Base-by-base conservation (phyloP, 75 land plant genomes). In the Sequoia sempervirens region DNA sequence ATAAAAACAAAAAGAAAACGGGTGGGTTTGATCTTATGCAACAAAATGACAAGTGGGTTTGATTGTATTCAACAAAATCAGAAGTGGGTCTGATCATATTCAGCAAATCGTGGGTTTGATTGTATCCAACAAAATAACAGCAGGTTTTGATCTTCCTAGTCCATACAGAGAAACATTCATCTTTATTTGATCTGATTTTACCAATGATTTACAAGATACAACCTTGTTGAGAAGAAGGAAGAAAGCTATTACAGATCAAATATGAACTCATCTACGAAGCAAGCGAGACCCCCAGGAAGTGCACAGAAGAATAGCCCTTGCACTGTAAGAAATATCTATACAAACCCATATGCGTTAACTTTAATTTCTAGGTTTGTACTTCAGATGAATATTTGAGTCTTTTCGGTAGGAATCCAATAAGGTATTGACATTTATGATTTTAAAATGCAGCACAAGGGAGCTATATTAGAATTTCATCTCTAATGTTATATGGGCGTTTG, bases 261-360 rank as follows among this genome's bases (percentile, higher is more conserved):
- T 10, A 78, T 78, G 52, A 78, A 78, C 26, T 38, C 36, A 7
- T 78, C 46, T 43, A 7, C 52, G n/a, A 78, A 45, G 50, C 80
- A n/a, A 78, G 5, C 80, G 50, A 78, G 41, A 26, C 46, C 80
- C 28, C 52, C 80, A 43, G 80, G 47, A 2, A 78, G 80, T 45
- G 80, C 32, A 78, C 52, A 78, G n/a, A 78, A 78, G 28, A 61
- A 61, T 26, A 78, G 80, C 30, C 46, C 52, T 43, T 78, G 46
- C 52, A 78, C 45, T 78, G 34, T 78, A 78, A 43, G 80, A 43
- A 3, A 78, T 45, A 10, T 78, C 7, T 38, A 75, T 75, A 40
- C 9, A 8, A 5, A 75, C 45, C 41, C 78, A 18, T 15, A 38
- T 45, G 46, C 13, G 10, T 45, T 12, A 26, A 78, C 46, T 26